phyloP scores from a whole-genome alignment of 2,329 filamentous ascomycete genomes.

The Claviceps humidiphila region DNA sequence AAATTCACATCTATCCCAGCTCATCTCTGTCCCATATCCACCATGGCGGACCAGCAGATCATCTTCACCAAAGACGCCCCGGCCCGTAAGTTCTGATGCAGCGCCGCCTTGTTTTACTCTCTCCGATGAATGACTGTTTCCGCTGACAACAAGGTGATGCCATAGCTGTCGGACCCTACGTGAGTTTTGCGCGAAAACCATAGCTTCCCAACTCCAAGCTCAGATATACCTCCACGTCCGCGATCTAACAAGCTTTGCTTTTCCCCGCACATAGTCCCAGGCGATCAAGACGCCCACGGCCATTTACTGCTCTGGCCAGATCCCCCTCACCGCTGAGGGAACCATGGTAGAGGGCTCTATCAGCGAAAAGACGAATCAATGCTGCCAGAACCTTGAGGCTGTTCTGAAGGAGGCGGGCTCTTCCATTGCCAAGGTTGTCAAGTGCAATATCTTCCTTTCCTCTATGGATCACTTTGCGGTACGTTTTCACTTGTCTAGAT shows the following conservation, averaged over 20 bases:
- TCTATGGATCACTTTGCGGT: conserved; percentile 80
- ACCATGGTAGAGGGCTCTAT: conserved; percentile 46
- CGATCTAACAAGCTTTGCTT: neutral
- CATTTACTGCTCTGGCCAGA: conserved; percentile 59
- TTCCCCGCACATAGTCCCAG: conserved; percentile 36
- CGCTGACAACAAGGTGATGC: neutral
- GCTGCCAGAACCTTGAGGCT: conserved; percentile 66
- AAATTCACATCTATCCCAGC: conserved; percentile 19
- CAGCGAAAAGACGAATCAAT: conserved; percentile 47
- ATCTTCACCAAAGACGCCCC: conserved; percentile 47
- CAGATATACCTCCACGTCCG: neutral
- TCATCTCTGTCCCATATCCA: conserved; percentile 21
- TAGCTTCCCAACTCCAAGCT: neutral
- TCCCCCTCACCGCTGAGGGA: conserved; percentile 50
- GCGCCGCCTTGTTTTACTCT: neutral
- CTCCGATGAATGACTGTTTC: neutral
- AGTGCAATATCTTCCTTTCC: conserved; percentile 81
- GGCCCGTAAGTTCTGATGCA: conserved; percentile 31
- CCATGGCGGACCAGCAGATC: conserved; percentile 34
- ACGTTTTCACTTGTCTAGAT: conserved; percentile 13
- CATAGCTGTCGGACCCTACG: conserved; percentile 49
- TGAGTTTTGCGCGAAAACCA: conserved; percentile 22
- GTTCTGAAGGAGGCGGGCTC: conserved; percentile 75
- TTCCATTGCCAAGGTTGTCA: conserved; percentile 67
- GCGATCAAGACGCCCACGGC: conserved; percentile 52